Percentiles rank a stretch among this genome's conserved stretches.
Evolutionary conservation across 768 basidiomycete genomes (phyloP).

Genomic region (Collybiopsis confluens): DNA sequence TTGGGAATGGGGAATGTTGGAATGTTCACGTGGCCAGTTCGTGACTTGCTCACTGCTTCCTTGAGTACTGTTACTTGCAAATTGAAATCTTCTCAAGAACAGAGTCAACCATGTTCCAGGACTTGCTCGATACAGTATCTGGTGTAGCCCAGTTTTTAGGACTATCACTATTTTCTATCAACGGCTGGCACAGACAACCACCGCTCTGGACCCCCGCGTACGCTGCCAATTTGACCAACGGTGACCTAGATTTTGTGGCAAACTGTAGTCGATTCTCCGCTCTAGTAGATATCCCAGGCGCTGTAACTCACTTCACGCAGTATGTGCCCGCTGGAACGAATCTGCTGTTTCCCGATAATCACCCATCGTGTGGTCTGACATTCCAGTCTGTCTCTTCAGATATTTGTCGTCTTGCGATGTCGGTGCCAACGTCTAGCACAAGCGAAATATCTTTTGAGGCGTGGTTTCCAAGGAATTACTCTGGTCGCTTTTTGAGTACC

Average conservation of each 20-base stretch:
- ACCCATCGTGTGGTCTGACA: neutral
- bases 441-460: conserved; percentile 10
- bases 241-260: neutral
- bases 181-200: neutral
- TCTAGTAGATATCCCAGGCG: neutral
- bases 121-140: no score
- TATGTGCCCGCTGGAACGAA: neutral
- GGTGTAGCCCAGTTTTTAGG: no score
- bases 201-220: neutral
- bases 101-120: no score
- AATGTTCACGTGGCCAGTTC: no score
- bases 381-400: neutral
- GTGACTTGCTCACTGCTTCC: no score
- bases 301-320: neutral
- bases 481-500: conserved; percentile 9
- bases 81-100: no score
- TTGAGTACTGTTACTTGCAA: no score
- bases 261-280: neutral
- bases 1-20: no score
- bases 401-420: conserved; percentile 10
- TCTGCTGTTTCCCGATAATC: neutral
- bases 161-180: neutral
- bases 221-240: neutral
- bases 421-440: conserved; percentile 9
- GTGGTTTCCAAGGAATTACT: conserved; percentile 12